These are phyloP conservation scores for Ustilago loliicola DNA, from an alignment of 1,284 basidiomycete species.

Conservation along the genomic window DNA sequence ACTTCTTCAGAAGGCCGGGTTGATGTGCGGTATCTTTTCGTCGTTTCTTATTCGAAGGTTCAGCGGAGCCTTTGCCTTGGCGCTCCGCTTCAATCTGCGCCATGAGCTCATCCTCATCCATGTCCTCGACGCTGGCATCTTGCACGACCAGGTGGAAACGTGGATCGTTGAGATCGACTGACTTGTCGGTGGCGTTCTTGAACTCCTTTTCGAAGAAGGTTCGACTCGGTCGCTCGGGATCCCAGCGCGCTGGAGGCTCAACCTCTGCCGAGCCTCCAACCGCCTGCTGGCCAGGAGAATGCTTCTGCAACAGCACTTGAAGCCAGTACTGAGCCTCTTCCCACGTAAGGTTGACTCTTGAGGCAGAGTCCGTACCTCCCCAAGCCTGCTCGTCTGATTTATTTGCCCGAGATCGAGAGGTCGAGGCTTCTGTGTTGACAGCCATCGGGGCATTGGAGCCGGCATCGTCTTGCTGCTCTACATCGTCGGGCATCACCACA, in stretches of 20 bases:
- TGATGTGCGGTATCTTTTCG: slow-evolving; percentile 29
- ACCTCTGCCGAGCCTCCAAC: background rate
- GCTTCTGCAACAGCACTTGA: slow-evolving; percentile 27
- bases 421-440: background rate
- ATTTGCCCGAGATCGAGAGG: background rate
- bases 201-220: slow-evolving; percentile 55
- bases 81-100: slow-evolving; percentile 34
- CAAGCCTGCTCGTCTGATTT: slow-evolving; percentile 10
- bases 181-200: slow-evolving; percentile 36
- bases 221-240: slow-evolving; percentile 46
- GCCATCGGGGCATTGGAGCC: background rate
- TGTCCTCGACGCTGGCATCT: slow-evolving; percentile 46
- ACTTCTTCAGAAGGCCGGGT: slow-evolving; percentile 47
- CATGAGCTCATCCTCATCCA: slow-evolving; percentile 35
- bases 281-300: background rate
- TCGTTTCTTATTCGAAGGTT: slow-evolving; percentile 9
- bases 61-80: background rate
- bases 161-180: slow-evolving; percentile 44
- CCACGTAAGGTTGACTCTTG: slow-evolving; percentile 36
- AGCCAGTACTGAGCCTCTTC: slow-evolving; percentile 54
- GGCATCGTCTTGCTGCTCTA: background rate
- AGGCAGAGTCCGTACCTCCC: slow-evolving; percentile 10
- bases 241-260: slow-evolving; percentile 35
- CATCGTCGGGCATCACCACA: background rate
- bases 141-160: slow-evolving; percentile 49